These are phyloP conservation scores for Moricandia arvensis DNA, from an alignment of 345 rosid species.

Conservation along the genomic window DNA sequence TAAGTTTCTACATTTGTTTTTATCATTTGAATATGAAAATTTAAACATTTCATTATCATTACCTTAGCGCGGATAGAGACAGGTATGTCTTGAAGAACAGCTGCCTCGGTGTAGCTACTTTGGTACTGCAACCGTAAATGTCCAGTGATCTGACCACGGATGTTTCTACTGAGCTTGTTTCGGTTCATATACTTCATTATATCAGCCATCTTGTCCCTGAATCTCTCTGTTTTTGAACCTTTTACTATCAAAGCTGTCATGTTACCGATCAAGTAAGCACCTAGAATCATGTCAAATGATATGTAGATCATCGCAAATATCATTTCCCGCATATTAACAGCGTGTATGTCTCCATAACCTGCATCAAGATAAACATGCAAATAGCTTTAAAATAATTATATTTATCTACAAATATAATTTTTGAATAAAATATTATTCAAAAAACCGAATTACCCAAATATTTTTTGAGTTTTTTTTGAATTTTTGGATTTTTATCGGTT, in stretches of 20 bases:
- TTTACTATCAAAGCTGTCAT: slow-evolving; percentile 88
- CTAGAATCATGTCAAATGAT: slow-evolving; percentile 87
- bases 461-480: too few species aligned
- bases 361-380: slow-evolving; percentile 13
- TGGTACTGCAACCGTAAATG: slow-evolving; percentile 64
- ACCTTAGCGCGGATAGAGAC: slow-evolving; percentile 76
- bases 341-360: slow-evolving; percentile 95
- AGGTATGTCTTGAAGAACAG: slow-evolving; percentile 80
- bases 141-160: slow-evolving; percentile 60
- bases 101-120: slow-evolving; percentile 52
- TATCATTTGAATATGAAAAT: neutral
- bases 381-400: neutral
- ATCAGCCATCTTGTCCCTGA: slow-evolving; percentile 74
- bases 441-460: too few species aligned
- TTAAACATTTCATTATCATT: neutral
- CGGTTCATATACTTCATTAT: slow-evolving; percentile 64
- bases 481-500: neutral
- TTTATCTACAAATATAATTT: neutral
- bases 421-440: too few species aligned
- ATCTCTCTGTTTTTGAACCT: slow-evolving; percentile 85
- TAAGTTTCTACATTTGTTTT: slow-evolving; percentile 6
- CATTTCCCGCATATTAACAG: slow-evolving; percentile 84
- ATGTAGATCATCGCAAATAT: slow-evolving; percentile 77
- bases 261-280: slow-evolving; percentile 88
- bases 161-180: slow-evolving; percentile 60